Percentiles rank a stretch among this genome's conserved stretches.
phyloP scores from a whole-genome alignment of 495 filamentous ascomycete genomes.

The Apodospora peruviana region DNA sequence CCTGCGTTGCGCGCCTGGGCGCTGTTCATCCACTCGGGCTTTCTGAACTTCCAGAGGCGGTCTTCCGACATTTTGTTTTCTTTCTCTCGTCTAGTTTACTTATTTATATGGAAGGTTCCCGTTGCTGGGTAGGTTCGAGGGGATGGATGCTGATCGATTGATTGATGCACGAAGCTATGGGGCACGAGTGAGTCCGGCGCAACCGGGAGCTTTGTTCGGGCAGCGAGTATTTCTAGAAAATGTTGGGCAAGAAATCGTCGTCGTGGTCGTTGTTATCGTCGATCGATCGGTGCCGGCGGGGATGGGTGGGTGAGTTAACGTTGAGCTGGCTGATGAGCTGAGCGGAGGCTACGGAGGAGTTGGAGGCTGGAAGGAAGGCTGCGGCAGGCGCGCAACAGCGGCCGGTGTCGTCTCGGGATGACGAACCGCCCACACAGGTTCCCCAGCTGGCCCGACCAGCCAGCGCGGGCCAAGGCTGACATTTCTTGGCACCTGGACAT shows the following conservation, averaged over 20 bases:
- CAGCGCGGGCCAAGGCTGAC: conserved; percentile 5
- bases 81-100: background rate
- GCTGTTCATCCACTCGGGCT: conserved; percentile 87
- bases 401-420: background rate
- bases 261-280: background rate
- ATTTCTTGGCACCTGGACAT: background rate
- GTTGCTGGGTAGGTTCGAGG: background rate
- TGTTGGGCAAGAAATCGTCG: background rate
- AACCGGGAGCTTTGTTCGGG: background rate
- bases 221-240: background rate
- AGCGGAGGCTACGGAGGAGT: no score
- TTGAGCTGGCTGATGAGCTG: no score
- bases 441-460: background rate
- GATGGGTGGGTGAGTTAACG: background rate
- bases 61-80: conserved; percentile 47
- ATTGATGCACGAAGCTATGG: no score
- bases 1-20: conserved; percentile 72
- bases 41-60: conserved; percentile 71
- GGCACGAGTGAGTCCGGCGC: no score
- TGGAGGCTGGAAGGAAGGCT: background rate
- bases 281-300: background rate
- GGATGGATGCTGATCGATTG: background rate
- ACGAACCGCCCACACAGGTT: background rate
- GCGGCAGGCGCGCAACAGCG: no score
- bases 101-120: background rate